phyloP scores from a whole-genome alignment of 2,329 filamentous ascomycete species.

The Exophiala bonariae region DNA sequence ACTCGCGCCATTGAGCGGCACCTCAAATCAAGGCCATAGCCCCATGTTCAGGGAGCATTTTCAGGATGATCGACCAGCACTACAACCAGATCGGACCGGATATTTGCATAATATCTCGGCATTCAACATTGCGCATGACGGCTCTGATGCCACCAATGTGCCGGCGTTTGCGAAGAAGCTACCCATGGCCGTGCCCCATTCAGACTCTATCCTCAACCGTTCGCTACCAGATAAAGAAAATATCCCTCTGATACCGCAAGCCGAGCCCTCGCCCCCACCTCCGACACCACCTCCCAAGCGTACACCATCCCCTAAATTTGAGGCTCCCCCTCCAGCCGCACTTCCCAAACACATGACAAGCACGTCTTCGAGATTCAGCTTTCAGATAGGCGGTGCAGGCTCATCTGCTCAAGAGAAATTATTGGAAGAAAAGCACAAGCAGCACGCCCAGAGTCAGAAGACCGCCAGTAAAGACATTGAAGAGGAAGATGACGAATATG shows the following conservation, averaged over 20 bases:
- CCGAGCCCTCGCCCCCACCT: constrained; percentile 18
- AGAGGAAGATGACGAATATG: constrained; percentile 37
- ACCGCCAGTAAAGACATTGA: constrained; percentile 31
- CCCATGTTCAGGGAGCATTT: constrained; percentile 64
- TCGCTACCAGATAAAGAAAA: constrained; percentile 11
- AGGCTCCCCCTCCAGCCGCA: constrained; percentile 27
- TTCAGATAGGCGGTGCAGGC: constrained; percentile 60
- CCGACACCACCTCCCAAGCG: constrained; percentile 24
- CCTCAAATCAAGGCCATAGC: constrained; percentile 42
- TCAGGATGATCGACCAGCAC: constrained; percentile 46
- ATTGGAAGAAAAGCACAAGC: constrained; percentile 63
- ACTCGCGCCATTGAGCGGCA: constrained; percentile 3
- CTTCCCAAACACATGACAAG: constrained; percentile 52
- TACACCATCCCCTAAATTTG: constrained; percentile 25
- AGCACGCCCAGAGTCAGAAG: constrained; percentile 49
- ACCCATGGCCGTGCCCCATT: constrained; percentile 31
- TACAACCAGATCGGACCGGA: constrained; percentile 43
- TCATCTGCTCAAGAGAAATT: constrained; percentile 61
- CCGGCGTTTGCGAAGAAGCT: constrained; percentile 47
- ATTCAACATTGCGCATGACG: constrained; percentile 31
- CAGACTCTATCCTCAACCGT: background rate
- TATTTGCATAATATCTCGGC: constrained; percentile 43
- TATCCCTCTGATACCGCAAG: constrained; percentile 1
- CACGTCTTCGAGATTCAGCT: constrained; percentile 64
- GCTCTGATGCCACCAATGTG: constrained; percentile 34